These are phyloP conservation scores for Penicillium canariense DNA, from an alignment of 495 filamentous ascomycete species.

Conservation along the genomic window DNA sequence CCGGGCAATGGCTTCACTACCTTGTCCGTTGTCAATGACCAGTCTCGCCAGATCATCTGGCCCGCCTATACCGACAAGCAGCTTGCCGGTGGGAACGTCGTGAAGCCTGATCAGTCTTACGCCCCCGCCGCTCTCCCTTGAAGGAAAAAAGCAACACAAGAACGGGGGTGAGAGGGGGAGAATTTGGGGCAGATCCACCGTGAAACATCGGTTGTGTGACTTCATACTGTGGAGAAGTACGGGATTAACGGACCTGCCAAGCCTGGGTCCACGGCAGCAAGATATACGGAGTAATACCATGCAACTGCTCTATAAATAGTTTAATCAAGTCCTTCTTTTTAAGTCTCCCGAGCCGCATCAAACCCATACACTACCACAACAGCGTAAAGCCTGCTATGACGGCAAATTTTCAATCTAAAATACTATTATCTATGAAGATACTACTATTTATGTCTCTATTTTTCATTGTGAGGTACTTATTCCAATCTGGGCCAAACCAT, in stretches of 20 bases:
- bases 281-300: neutral
- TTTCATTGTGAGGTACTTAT: no score
- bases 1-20: constrained; percentile 53
- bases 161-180: neutral
- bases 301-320: neutral
- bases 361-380: no score
- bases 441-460: no score
- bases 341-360: no score
- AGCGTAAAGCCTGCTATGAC: no score
- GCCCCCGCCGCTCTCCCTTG: constrained; percentile 40
- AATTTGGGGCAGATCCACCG: neutral
- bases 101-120: constrained; percentile 55
- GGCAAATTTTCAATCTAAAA: no score
- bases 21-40: constrained; percentile 45
- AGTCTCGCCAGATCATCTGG: constrained; percentile 42
- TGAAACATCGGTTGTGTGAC: neutral
- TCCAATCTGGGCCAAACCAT: no score
- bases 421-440: no score
- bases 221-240: neutral
- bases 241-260: neutral
- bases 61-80: constrained; percentile 50
- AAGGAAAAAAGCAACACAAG: neutral
- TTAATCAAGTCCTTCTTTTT: no score
- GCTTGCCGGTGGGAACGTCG: constrained; percentile 42
- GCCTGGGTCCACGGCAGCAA: neutral